These are phyloP conservation scores for Salvia miltiorrhiza DNA, from an alignment of 257 asterid genomes.

Conservation along the genomic window DNA sequence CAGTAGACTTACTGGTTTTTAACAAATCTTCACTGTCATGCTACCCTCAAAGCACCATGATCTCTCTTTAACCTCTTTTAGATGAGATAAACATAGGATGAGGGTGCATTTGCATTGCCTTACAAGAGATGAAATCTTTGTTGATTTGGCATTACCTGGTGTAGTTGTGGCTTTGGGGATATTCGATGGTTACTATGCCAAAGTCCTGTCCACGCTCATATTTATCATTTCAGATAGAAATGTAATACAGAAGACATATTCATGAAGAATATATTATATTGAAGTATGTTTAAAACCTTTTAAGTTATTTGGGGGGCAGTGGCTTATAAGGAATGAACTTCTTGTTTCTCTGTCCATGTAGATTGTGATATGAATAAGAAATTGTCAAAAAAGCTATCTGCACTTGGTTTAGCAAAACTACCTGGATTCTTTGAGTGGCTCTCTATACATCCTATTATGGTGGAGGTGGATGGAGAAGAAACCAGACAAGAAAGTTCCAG, in stretches of 20 bases:
- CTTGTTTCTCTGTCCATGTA: conserved; percentile 33
- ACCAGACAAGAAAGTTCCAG: conserved; percentile 42
- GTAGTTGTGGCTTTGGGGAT: conserved; percentile 7
- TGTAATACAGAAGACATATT: not conserved
- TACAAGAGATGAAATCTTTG: not conserved
- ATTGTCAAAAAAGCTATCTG: conserved; percentile 56
- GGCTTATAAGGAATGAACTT: conserved; percentile 4
- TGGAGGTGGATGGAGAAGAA: conserved; percentile 60
- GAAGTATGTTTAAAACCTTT: conserved; percentile 5
- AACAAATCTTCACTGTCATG: not conserved
- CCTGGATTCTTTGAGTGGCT: conserved; percentile 97
- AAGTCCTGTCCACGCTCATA: not conserved
- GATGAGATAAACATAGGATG: not conserved
- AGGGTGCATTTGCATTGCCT: not conserved
- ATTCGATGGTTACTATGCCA: not conserved
- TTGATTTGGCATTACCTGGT: not conserved
- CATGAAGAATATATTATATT: not conserved
- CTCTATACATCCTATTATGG: conserved; percentile 72
- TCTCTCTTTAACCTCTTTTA: conserved; percentile 8
- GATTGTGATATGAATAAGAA: conserved; percentile 43
- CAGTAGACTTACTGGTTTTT: conserved; percentile 8
- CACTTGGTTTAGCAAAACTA: conserved; percentile 84
- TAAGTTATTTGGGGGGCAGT: conserved; percentile 10
- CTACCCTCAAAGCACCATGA: not conserved
- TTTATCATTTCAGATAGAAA: not conserved